These are phyloP conservation scores for Ochromonas danica DNA, from an alignment of 108 stramenopile genomes.

Conservation along the genomic window DNA sequence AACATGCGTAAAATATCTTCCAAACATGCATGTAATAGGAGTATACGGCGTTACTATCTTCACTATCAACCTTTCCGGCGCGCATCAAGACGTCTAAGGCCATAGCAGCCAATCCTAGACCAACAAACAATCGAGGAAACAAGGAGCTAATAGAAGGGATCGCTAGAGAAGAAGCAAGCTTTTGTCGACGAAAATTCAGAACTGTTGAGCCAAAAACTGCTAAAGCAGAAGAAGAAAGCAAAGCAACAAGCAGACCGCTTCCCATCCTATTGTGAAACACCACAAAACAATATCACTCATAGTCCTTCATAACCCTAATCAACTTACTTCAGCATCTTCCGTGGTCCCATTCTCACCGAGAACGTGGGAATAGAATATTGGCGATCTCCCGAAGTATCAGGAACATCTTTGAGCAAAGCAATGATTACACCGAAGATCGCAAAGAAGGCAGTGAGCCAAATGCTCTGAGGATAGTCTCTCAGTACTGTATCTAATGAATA, in stretches of 20 bases:
- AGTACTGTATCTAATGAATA: slow-evolving; percentile 2
- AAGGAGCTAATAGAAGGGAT: too few relatives aligned
- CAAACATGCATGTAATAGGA: slow-evolving; percentile 52
- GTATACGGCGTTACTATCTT: slow-evolving; percentile 38
- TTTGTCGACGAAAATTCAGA: neutral
- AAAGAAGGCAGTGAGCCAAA: slow-evolving; percentile 43
- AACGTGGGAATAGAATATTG: slow-evolving; percentile 42
- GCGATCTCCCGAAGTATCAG: slow-evolving; percentile 48
- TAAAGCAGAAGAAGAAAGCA: neutral
- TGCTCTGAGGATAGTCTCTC: slow-evolving; percentile 21
- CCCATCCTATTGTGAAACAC: neutral
- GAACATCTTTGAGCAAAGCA: slow-evolving; percentile 61
- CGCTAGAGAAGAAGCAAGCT: too few relatives aligned
- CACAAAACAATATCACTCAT: too few relatives aligned
- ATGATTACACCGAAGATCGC: slow-evolving; percentile 53
- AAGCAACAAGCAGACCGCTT: neutral
- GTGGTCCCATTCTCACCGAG: slow-evolving; percentile 38
- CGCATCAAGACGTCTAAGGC: slow-evolving; percentile 18
- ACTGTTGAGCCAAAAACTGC: neutral
- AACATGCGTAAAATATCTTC: slow-evolving; percentile 52
- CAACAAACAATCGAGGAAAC: neutral
- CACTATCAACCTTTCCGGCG: slow-evolving; percentile 32
- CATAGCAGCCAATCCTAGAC: neutral
- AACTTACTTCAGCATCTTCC: slow-evolving; percentile 12
- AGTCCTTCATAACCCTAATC: too few relatives aligned